Conservation (phyloP, 257 asterid species). For the Forsythia suspensa region DNA sequence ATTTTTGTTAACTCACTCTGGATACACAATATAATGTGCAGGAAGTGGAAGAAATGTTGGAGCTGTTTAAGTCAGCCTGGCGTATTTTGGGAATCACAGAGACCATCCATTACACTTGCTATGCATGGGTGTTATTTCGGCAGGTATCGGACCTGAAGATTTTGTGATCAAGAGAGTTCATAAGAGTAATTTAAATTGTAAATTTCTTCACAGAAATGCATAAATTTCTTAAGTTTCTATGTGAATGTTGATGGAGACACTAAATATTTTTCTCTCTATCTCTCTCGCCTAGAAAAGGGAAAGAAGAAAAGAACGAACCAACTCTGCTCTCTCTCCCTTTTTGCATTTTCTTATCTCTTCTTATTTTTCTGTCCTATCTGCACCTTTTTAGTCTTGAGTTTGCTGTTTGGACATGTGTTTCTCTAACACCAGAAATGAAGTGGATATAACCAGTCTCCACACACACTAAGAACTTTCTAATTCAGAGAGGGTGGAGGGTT, state of each 20-base stretch:
- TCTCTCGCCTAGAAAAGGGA: not conserved
- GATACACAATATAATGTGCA: conserved; percentile 31
- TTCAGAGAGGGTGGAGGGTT: not conserved
- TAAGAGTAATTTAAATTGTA: conserved; percentile 7
- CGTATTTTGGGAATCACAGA: conserved; percentile 92
- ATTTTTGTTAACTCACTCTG: not conserved
- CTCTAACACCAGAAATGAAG: not conserved
- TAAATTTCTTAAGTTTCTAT: not conserved
- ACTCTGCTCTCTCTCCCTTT: not conserved
- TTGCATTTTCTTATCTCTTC: not conserved
- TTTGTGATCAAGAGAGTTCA: conserved; percentile 17
- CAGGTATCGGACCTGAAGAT: conserved; percentile 56
- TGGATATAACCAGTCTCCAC: not conserved
- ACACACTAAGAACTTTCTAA: not conserved
- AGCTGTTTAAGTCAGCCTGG: conserved; percentile 95
- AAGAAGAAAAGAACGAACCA: not conserved
- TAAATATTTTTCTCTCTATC: not conserved
- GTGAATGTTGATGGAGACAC: conserved; percentile 12
- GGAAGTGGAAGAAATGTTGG: conserved; percentile 99
- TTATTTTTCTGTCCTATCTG: not conserved
- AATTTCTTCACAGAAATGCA: conserved; percentile 5
- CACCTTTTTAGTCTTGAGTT: not conserved
- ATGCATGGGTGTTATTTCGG: conserved; percentile 93
- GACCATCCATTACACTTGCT: conserved; percentile 87
- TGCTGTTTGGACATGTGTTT: not conserved